Evolutionary conservation across 78 protist genomes (phyloP), one percentile per base, ranked within the genome.

Genomic region (Dictyostelium capitatum): DNA sequence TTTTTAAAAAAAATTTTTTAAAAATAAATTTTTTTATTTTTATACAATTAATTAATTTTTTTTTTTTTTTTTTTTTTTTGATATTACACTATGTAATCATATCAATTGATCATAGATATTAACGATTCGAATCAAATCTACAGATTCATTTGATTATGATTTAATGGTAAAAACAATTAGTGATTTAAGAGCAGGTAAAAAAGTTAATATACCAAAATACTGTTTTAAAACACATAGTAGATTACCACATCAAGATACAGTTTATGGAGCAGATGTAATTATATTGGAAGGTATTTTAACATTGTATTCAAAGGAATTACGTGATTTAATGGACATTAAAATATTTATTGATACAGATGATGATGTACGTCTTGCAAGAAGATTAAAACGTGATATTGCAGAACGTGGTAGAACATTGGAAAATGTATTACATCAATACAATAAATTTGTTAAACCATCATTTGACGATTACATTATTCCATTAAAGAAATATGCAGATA

Each of bases 261-360:
- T 95, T 11, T 62, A 90, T 51, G 91, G 91, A 43, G 91, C 90
- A 9, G 96, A 95, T 62, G 96, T 97, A 67, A 95, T 97, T 30
- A 62, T 97, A 43, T 59, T 97, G 19, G 98, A 97, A 57, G 98
- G 98, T 79, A 97, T 95, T n/a, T 65, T 97, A 56, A 78, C 91
- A 9, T 83, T 95, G 43, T 91, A 95, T 74, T 47, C 77, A 11
- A 50, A 78, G 51, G 91, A 70, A 46, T 19, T 95, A 11, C 23
- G 91, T 28, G 94, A 97, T 46, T n/a, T 80, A 9, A 87, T 95
- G 84, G 91, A 97, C 80, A 83, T 97, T 64, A 95, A 95, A 57
- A 65, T 97, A 30, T 97, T 97, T 74, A 95, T 97, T n/a, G 98
- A 97, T 77, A 77, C 95, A 4, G 98, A 97, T 80, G 94, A 80